Conservation (phyloP, 495 filamentous ascomycete species). For the Xylaria curta region DNA sequence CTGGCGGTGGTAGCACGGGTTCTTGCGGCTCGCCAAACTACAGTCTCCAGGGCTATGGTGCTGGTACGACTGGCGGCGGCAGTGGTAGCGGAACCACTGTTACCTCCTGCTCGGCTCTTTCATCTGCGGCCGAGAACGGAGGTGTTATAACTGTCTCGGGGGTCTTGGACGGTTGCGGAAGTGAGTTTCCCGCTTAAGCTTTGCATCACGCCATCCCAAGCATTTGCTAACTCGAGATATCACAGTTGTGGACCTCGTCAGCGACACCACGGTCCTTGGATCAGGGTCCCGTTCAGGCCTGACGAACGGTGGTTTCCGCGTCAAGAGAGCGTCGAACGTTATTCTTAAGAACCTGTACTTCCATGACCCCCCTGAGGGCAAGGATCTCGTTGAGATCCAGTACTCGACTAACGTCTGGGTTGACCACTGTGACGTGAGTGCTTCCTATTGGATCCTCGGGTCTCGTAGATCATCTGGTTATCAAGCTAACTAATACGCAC, state of each 20-base stretch:
- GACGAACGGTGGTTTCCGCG: slow-evolving; percentile 29
- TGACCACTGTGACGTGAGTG: slow-evolving; percentile 54
- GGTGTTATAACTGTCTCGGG: slow-evolving; percentile 30
- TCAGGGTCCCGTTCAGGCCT: slow-evolving; percentile 24
- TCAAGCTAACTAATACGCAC: not conserved
- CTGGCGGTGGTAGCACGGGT: slow-evolving; percentile 20
- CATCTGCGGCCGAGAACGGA: slow-evolving; percentile 42
- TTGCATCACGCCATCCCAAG: not conserved
- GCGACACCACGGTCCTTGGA: slow-evolving; percentile 53
- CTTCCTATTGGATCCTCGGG: not conserved
- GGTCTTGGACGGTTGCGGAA: slow-evolving; percentile 25
- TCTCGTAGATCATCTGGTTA: not conserved
- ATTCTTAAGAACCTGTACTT: slow-evolving; percentile 33
- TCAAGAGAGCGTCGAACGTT: slow-evolving; percentile 31
- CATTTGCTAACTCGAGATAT: slow-evolving; percentile 10
- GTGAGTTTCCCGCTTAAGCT: slow-evolving; percentile 6
- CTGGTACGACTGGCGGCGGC: slow-evolving; percentile 56
- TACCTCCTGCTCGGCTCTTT: slow-evolving; percentile 52
- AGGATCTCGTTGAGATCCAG: slow-evolving; percentile 39
- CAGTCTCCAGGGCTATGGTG: slow-evolving; percentile 32
- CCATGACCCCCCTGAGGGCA: slow-evolving; percentile 26
- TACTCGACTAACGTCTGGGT: slow-evolving; percentile 59
- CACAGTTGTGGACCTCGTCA: slow-evolving; percentile 40
- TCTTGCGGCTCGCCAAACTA: slow-evolving; percentile 21
- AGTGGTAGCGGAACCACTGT: slow-evolving; percentile 59